Percentiles rank a stretch among this genome's conserved stretches.
These are phyloP conservation scores for Chenopodium suecicum DNA, from an alignment of 148 eudicot genomes.

Conservation along the genomic window DNA sequence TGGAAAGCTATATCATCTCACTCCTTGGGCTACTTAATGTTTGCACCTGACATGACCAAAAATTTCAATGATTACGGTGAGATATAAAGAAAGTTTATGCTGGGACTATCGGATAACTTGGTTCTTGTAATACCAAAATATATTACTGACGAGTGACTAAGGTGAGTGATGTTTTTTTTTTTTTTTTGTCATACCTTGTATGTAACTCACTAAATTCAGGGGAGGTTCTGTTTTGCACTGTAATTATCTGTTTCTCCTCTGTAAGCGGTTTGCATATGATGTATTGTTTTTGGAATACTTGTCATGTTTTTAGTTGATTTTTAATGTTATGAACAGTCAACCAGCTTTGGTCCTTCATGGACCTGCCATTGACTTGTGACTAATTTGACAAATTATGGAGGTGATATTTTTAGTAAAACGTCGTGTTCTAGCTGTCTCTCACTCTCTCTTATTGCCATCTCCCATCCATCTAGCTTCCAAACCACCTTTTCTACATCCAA, in stretches of 20 bases:
- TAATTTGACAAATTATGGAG: not conserved
- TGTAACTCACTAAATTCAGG: not conserved
- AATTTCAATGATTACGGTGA: not conserved
- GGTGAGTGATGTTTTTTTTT: not conserved
- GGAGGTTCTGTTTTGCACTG: not conserved
- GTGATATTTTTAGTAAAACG: not conserved
- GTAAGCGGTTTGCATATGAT: not conserved
- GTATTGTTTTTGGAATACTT: not conserved
- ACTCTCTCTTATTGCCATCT: not conserved
- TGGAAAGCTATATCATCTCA: not conserved
- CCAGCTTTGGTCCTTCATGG: not conserved
- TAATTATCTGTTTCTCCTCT: not conserved
- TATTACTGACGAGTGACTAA: not conserved
- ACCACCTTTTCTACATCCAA: not conserved
- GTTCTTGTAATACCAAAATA: not conserved
- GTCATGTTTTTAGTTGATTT: not conserved
- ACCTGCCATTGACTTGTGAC: not conserved
- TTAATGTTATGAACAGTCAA: not conserved
- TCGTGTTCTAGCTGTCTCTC: not conserved
- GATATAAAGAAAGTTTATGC: not conserved
- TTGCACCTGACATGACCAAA: not conserved
- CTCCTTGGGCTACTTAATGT: not conserved
- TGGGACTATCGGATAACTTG: not conserved
- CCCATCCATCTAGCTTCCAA: not conserved
- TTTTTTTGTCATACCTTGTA: not conserved